phyloP scores from a whole-genome alignment of 805 yeast genomes.

The Clavispora santaluciae region DNA sequence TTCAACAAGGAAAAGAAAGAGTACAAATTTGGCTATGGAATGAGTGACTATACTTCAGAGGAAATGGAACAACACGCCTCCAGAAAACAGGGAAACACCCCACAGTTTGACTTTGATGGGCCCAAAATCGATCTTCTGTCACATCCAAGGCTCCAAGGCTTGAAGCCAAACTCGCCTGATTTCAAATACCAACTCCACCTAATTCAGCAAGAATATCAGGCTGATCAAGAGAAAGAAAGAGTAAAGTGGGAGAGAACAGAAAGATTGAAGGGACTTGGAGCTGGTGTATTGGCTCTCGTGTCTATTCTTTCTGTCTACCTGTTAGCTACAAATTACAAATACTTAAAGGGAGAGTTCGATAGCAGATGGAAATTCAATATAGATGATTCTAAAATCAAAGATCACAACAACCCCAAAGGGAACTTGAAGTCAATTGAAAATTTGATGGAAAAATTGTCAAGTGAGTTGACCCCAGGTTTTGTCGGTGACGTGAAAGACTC shows the following conservation, averaged over 20 bases:
- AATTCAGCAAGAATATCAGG: slow-evolving; percentile 24
- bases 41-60: slow-evolving; percentile 16
- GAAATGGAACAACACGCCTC: slow-evolving; percentile 1
- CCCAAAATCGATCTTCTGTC: slow-evolving; percentile 4
- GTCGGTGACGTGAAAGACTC: slow-evolving; percentile 20
- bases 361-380: slow-evolving; percentile 32
- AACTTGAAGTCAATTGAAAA: slow-evolving; percentile 24
- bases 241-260: slow-evolving; percentile 37
- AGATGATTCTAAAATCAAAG: slow-evolving; percentile 34
- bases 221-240: slow-evolving; percentile 22
- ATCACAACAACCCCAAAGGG: slow-evolving; percentile 26
- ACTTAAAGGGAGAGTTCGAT: slow-evolving; percentile 29
- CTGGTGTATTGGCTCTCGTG: slow-evolving; percentile 38
- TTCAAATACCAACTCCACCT: slow-evolving; percentile 28
- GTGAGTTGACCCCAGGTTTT: slow-evolving; percentile 19
- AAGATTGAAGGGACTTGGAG: slow-evolving; percentile 39
- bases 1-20: slow-evolving; percentile 33
- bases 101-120: slow-evolving; percentile 4
- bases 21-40: slow-evolving; percentile 24
- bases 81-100: slow-evolving; percentile 2
- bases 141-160: slow-evolving; percentile 27
- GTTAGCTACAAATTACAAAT: slow-evolving; percentile 38
- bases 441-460: slow-evolving; percentile 22
- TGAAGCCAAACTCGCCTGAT: slow-evolving; percentile 32
- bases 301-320: slow-evolving; percentile 40